phyloP scores from a whole-genome alignment of 1,139 yeast genomes.

The Sugiyamaella xylanicola region DNA sequence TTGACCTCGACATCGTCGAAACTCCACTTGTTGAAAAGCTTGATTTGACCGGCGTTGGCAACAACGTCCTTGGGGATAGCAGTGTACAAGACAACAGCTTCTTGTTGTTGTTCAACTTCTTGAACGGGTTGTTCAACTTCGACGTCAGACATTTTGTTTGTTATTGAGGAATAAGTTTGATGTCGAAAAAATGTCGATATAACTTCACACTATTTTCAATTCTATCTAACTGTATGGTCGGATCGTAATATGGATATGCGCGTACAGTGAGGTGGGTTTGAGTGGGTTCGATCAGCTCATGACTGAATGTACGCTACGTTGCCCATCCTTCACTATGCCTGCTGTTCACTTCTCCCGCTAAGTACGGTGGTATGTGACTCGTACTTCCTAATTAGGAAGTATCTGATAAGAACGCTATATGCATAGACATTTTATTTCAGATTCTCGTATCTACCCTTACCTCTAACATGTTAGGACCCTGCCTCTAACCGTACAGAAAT shows the following conservation, averaged over 20 bases:
- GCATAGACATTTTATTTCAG: background rate
- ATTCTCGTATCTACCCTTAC: too few species aligned
- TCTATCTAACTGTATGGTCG: background rate
- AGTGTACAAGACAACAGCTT: slow-evolving; percentile 49
- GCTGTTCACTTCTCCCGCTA: background rate
- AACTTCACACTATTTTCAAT: slow-evolving; percentile 12
- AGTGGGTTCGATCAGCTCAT: slow-evolving; percentile 1
- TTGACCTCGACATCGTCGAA: slow-evolving; percentile 96
- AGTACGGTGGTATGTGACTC: background rate
- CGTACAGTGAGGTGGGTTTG: background rate
- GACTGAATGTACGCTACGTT: background rate
- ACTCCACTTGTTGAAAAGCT: slow-evolving; percentile 99
- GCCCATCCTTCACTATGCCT: too few species aligned
- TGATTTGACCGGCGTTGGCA: slow-evolving; percentile 94
- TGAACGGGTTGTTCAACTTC: slow-evolving; percentile 33
- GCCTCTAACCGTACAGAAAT: too few species aligned
- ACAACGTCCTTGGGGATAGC: slow-evolving; percentile 96
- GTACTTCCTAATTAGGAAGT: slow-evolving; percentile 3
- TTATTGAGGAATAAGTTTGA: slow-evolving; percentile 12
- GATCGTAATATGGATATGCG: background rate
- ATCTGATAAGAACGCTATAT: background rate
- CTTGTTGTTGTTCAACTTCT: slow-evolving; percentile 29
- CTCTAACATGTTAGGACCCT: too few species aligned
- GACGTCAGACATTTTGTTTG: slow-evolving; percentile 36
- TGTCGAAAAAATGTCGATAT: slow-evolving; percentile 9